Evolutionary conservation across 148 eudicot species (phyloP), one percentile per base, ranked within the genome.

Genomic region (Persicaria maculosa): DNA sequence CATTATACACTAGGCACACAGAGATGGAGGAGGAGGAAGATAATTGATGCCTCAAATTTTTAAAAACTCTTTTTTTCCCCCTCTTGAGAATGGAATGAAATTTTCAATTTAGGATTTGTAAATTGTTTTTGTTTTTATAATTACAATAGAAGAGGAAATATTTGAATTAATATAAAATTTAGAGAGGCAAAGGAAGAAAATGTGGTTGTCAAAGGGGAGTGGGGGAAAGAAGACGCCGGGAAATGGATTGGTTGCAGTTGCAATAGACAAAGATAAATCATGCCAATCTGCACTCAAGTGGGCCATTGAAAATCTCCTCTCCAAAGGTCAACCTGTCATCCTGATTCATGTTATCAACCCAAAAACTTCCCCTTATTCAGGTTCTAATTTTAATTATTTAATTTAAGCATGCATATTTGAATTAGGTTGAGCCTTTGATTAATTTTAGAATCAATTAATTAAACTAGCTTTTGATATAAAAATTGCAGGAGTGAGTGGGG

Each of bases 211-310:
- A 52, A 88, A 82, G 83, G 77, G 69, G 9, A 67, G 19, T 50
- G 62, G 50, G 5, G 77, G 75, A 16, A 81, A 71, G 77, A 81
- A 75, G 75, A 19, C 40, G 57, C 77, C 73, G 5, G 85, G 79
- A 44, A 77, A 74, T 57, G 88, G 88, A 57, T 81, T 88, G 80
- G 89, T 88, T 55, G 91, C 89, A 2, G 88, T 88, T 73, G 91
- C 91, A 6, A 83, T 88, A 14, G 89, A 86, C 81, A 84, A 75
- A 47, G 86, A 84, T 36, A 88, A 88, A 83, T 78, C 81, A 47
- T 84, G 89, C 81, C 89, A 86, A 62, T 73, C 77, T 57, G 91
- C 91, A 48, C 77, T 88, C 31, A 86, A 77, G 76, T 88, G 91
- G 91, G 84, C 89, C 62, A 79, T 82, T 55, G 87, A 86, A 43